Evolutionary conservation across 2,329 filamentous ascomycete species (phyloP).

Genomic region (Colletotrichum brevisporum): DNA sequence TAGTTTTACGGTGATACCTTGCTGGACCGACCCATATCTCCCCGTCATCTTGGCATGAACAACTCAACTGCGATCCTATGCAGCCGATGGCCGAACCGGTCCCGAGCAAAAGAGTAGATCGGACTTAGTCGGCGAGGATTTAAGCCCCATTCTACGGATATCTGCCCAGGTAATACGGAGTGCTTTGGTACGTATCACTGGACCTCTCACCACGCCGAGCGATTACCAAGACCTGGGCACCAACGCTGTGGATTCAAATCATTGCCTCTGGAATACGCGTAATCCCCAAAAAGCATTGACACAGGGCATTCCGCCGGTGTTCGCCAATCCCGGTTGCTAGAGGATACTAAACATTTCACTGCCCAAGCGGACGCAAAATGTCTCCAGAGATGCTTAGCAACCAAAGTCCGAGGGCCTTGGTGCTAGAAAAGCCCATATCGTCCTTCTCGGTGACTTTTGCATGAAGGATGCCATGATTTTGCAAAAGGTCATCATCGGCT

Average conservation of each 20-base stretch:
- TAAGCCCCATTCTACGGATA: constrained; percentile 24
- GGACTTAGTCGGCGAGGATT: constrained; percentile 39
- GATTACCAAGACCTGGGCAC: not conserved
- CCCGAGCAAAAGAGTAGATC: constrained; percentile 9
- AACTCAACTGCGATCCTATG: not conserved
- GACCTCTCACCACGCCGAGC: constrained; percentile 9
- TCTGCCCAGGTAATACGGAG: no score
- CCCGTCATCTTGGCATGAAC: constrained; percentile 35
- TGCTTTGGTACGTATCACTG: not conserved
- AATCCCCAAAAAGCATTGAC: not conserved
- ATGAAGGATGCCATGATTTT: not conserved
- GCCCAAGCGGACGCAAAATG: no score
- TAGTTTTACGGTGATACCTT: not conserved
- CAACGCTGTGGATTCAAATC: not conserved
- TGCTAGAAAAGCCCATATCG: not conserved
- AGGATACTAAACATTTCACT: not conserved
- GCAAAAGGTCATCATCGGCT: constrained; percentile 1
- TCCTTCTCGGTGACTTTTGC: not conserved
- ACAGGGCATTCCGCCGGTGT: not conserved
- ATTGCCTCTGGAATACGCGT: constrained; percentile 9
- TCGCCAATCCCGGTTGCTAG: constrained; percentile 4
- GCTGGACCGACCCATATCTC: constrained; percentile 24
- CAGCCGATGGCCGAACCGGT: constrained; percentile 25
- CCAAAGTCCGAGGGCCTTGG: not conserved
- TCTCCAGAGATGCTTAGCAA: not conserved